Percentiles rank a stretch among this genome's conserved stretches.
Evolutionary conservation across 441 rosid genomes (phyloP).

Genomic region (Populus hybrid): DNA sequence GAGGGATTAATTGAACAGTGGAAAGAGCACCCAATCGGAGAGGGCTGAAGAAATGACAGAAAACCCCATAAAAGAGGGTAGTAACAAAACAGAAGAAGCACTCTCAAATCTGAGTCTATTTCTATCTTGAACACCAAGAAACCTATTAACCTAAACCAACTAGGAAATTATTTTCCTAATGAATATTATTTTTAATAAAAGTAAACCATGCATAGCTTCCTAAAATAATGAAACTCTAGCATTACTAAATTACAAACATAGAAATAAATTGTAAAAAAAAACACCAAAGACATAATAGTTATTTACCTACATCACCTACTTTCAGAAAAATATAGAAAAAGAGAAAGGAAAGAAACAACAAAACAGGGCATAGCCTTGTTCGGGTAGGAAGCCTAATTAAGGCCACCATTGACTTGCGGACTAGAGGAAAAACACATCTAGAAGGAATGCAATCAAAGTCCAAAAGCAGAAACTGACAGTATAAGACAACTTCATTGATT

Average conservation of each 20-base stretch:
- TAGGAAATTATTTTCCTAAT: not conserved
- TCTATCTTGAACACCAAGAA: not conserved
- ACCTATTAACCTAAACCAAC: not conserved
- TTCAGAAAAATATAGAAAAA: not conserved
- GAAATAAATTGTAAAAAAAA: not conserved
- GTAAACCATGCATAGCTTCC: not conserved
- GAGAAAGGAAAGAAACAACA: not conserved
- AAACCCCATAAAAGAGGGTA: not conserved
- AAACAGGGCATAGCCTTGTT: not conserved
- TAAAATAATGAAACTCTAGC: not conserved
- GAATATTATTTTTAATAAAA: too few species aligned
- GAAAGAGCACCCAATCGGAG: not conserved
- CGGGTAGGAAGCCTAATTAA: not conserved
- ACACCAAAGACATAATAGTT: not conserved
- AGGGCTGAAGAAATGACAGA: not conserved
- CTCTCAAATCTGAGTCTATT: not conserved
- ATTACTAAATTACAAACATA: too few species aligned
- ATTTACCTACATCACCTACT: not conserved
- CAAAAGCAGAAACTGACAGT: not conserved
- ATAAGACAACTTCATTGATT: not conserved
- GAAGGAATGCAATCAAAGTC: not conserved
- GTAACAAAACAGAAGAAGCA: not conserved
- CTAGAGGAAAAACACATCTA: not conserved
- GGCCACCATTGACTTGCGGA: not conserved
- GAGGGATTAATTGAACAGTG: not conserved